Percentiles rank a stretch among this genome's conserved stretches.
phyloP scores from a whole-genome alignment of 768 basidiomycete species.

The Amyloporia xantha region DNA sequence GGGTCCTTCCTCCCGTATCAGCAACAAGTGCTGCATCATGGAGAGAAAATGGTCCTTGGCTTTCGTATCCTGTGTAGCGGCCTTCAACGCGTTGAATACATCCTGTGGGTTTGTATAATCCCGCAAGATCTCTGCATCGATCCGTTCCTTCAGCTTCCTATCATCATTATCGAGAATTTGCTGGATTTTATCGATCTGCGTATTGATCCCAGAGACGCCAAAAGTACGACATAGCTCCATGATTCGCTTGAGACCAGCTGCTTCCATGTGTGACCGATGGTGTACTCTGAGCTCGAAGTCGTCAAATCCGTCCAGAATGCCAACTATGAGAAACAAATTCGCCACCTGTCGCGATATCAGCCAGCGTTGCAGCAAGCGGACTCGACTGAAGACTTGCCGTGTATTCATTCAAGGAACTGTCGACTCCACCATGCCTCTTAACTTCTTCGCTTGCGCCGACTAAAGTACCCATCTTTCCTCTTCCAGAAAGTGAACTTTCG shows the following conservation, averaged over 20 bases:
- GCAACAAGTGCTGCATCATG: slow-evolving; percentile 89
- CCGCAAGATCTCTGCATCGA: slow-evolving; percentile 69
- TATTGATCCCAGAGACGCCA: slow-evolving; percentile 56
- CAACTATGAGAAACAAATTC: slow-evolving; percentile 70
- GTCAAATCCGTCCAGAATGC: slow-evolving; percentile 55
- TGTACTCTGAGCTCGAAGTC: slow-evolving; percentile 84
- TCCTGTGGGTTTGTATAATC: slow-evolving; percentile 80
- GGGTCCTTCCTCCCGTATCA: slow-evolving; percentile 85
- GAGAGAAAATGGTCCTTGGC: slow-evolving; percentile 84
- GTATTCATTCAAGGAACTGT: slow-evolving; percentile 74
- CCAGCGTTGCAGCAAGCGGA: background rate
- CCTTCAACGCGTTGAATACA: slow-evolving; percentile 75
- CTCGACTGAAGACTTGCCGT: slow-evolving; percentile 49
- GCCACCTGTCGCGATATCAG: slow-evolving; percentile 36
- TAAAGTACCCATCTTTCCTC: slow-evolving; percentile 91
- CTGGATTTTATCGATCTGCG: slow-evolving; percentile 57
- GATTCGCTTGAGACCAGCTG: slow-evolving; percentile 73
- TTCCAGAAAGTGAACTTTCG: slow-evolving; percentile 66
- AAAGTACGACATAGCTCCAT: slow-evolving; percentile 64
- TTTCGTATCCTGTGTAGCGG: slow-evolving; percentile 70
- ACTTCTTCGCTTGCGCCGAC: slow-evolving; percentile 95
- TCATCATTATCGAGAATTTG: slow-evolving; percentile 69
- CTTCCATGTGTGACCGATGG: slow-evolving; percentile 84
- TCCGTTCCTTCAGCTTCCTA: slow-evolving; percentile 56
- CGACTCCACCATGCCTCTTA: slow-evolving; percentile 55